Conservation (phyloP, 331 rosid genomes). For the Malus hybrid region DNA sequence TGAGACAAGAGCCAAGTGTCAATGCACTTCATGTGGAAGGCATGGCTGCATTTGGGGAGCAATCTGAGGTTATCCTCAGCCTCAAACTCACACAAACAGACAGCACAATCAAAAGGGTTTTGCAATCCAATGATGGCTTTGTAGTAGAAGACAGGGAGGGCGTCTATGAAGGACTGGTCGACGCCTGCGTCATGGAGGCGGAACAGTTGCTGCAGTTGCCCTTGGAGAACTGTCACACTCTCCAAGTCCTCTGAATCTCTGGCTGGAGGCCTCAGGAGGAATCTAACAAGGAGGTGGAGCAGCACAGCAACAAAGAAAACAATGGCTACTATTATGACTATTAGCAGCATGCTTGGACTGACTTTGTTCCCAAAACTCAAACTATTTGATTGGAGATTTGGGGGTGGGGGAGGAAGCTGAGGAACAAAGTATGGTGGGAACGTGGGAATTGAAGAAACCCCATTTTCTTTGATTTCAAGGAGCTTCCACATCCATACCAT, state of each 20-base stretch:
- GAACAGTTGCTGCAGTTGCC: slow-evolving; percentile 86
- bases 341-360: slow-evolving; percentile 65
- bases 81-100: slow-evolving; percentile 89
- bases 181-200: slow-evolving; percentile 95
- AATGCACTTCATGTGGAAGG: slow-evolving; percentile 87
- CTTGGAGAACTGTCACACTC: slow-evolving; percentile 75
- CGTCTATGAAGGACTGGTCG: slow-evolving; percentile 83
- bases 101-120: slow-evolving; percentile 90
- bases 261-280: slow-evolving; percentile 47
- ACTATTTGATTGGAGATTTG: slow-evolving; percentile 29
- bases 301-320: slow-evolving; percentile 83
- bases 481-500: slow-evolving; percentile 31
- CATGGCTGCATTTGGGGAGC: slow-evolving; percentile 90
- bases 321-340: slow-evolving; percentile 63
- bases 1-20: slow-evolving; percentile 96
- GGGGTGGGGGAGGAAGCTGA: slow-evolving; percentile 30
- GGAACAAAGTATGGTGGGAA: slow-evolving; percentile 22
- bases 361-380: slow-evolving; percentile 48
- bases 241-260: slow-evolving; percentile 60
- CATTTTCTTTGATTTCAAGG: slow-evolving; percentile 7
- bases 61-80: slow-evolving; percentile 73
- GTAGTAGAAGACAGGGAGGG: slow-evolving; percentile 75
- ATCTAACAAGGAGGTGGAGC: slow-evolving; percentile 78
- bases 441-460: slow-evolving; percentile 26
- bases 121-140: slow-evolving; percentile 73